Percentiles rank a stretch among this genome's conserved stretches.
Conservation (phyloP, 1,284 basidiomycete species). For the Vanrija sp. region DNA sequence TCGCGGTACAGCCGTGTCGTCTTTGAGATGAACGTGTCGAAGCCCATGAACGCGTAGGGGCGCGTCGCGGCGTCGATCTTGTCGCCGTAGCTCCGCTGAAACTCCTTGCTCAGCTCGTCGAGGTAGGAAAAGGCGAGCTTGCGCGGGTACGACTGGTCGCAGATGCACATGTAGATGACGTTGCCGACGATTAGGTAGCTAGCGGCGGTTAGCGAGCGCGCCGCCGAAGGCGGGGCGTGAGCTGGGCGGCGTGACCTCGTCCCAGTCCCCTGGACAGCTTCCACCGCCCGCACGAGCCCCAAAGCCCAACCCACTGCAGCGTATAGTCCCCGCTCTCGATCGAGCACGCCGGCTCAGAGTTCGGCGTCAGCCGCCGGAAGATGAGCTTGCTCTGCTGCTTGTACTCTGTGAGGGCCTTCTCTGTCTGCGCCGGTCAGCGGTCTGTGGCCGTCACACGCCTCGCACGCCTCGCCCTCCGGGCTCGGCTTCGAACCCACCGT, state of each 20-base stretch:
- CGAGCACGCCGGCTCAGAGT: conserved; percentile 90
- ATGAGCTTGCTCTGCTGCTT: conserved; percentile 98
- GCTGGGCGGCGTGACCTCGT: too few species aligned
- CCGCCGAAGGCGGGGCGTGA: background rate
- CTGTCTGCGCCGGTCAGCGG: conserved; percentile 59
- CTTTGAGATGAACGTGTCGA: conserved; percentile 98
- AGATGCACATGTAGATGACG: conserved; percentile 92
- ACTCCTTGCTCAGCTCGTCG: conserved; percentile 95
- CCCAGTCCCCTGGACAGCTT: too few species aligned
- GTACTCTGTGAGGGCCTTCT: conserved; percentile 88
- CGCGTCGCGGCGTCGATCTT: conserved; percentile 80
- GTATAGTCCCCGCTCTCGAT: conserved; percentile 95
- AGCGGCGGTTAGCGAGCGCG: background rate
- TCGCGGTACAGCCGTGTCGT: conserved; percentile 93
- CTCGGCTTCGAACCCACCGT: conserved; percentile 58
- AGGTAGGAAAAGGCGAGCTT: conserved; percentile 97
- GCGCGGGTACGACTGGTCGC: conserved; percentile 93
- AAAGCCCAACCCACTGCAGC: conserved; percentile 64
- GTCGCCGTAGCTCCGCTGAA: conserved; percentile 80
- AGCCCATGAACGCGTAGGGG: conserved; percentile 93
- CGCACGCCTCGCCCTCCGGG: too few species aligned
- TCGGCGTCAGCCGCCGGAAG: conserved; percentile 86
- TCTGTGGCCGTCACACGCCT: background rate
- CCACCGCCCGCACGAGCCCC: too few species aligned
- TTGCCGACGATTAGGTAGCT: conserved; percentile 93